Base-by-base conservation (phyloP, 352 stramenopile species). In the Phytophthora pluvialis region DNA sequence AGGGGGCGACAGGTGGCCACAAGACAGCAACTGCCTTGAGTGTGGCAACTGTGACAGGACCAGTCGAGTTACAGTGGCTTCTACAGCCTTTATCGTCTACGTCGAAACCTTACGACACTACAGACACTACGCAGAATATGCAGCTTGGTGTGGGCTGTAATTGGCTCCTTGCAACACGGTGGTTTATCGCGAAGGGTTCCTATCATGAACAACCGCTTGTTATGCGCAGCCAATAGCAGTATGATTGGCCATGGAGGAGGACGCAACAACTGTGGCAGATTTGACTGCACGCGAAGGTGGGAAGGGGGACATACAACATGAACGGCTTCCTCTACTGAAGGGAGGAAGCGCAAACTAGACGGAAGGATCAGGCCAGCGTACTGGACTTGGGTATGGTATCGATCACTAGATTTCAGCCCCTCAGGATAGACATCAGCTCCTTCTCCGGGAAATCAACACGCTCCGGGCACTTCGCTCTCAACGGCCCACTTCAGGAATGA, bases 181-280 rank as follows among this genome's bases (percentile, higher is more conserved):
- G 63, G 65, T 78, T 76, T 71, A 74, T 88, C 75, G 70, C 77
- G 83, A 91, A 91, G 82, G 84, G 82, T 93, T 93, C 84, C 84
- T 93, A 93, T 93, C 84, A 91, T 89, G 79, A 93, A 88, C 84
- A 91, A 91, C 82, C 82, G 84, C 84, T 93, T 88, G 47, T 50
- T 93, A 77, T 93, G 65, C 85, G 84, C 84, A 93, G 75, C 71
- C 84, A 89, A 91, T 91, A 93, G 84, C 84, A 93, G 84, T 93
- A 89, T 80, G 67, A 70, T 88, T 86, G 84, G 79, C 59, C 75
- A 91, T 76, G 49, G 71, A 75, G 40, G 25, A 56, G 52, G 70
- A 83, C 69, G 65, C 84, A 89, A 88, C 70, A 83, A 91, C 84
- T 91, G 84, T 93, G 84, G 84, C 84, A 93, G 84, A 93, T 93